phyloP scores from a whole-genome alignment of 345 rosid species.

The Dovyalis caffra region DNA sequence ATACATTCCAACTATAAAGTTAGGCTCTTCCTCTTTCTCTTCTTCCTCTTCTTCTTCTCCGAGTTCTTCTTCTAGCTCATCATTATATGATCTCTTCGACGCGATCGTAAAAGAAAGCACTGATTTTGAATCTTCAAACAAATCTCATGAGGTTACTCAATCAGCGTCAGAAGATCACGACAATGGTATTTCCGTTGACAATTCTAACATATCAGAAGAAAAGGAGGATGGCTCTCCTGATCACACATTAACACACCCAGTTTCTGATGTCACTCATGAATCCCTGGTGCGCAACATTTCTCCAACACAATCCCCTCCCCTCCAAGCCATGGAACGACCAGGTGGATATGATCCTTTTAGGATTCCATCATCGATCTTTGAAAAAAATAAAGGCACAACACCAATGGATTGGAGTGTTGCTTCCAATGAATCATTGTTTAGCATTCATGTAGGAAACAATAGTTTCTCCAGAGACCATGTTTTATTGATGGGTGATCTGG shows the following conservation, averaged over 20 bases:
- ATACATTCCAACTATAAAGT: not conserved
- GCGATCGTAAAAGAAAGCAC: constrained; percentile 3
- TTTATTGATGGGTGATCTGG: constrained; percentile 13
- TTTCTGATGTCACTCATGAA: constrained; percentile 42
- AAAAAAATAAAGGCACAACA: constrained; percentile 34
- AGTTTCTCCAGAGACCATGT: constrained; percentile 50
- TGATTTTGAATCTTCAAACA: not conserved
- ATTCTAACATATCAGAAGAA: constrained; percentile 26
- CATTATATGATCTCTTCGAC: constrained; percentile 36
- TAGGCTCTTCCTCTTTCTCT: constrained; percentile 31
- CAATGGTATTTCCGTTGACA: constrained; percentile 1
- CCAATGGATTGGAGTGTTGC: constrained; percentile 63
- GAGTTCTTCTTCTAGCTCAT: constrained; percentile 37
- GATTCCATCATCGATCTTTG: constrained; percentile 59
- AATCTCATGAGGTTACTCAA: not conserved
- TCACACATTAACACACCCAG: constrained; percentile 28
- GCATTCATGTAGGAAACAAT: constrained; percentile 56
- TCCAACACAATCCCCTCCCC: constrained; percentile 56
- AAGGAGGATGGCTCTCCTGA: constrained; percentile 9
- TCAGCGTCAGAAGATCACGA: constrained; percentile 1
- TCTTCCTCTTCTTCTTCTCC: constrained; percentile 27
- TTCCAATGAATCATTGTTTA: constrained; percentile 69
- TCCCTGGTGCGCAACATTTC: constrained; percentile 19
- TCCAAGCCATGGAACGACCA: constrained; percentile 70
- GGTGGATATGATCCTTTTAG: constrained; percentile 45